Percentiles rank a stretch among this genome's conserved stretches.
Conservation (phyloP, 202 grass and related monocot species). For the Setaria italica region DNA sequence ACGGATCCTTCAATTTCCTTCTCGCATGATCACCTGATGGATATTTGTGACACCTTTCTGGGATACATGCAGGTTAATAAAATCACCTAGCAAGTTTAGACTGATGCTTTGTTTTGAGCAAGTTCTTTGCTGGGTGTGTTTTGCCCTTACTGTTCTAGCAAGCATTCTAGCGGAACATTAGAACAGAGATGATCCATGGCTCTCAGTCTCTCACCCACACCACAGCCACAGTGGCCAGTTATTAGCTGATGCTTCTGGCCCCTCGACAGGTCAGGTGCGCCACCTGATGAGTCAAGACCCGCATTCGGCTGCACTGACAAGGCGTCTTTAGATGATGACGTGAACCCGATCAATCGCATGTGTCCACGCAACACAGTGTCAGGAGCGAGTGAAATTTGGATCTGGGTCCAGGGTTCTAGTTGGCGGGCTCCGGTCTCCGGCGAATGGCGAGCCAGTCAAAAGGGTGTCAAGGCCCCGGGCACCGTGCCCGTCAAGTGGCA, state of each 20-base stretch:
- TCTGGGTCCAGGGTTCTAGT: background rate
- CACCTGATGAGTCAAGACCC: constrained; percentile 13
- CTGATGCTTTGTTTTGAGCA: background rate
- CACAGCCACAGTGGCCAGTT: background rate
- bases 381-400: constrained; percentile 2
- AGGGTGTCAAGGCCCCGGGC: constrained; percentile 3
- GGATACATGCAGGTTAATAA: background rate
- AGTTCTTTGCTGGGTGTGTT: background rate
- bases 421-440: background rate
- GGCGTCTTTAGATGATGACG: background rate
- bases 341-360: background rate
- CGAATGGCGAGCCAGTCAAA: constrained; percentile 20
- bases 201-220: no score
- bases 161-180: background rate
- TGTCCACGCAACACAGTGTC: background rate
- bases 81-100: background rate
- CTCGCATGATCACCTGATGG: background rate
- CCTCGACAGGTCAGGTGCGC: constrained; percentile 22
- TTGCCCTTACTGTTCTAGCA: background rate
- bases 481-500: constrained; percentile 2
- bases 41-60: background rate
- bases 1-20: background rate
- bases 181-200: no score
- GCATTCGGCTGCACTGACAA: background rate
- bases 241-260: background rate